Evolutionary conservation across 2,329 filamentous ascomycete species (phyloP), one percentile per base, ranked within the genome.

Genomic region (Penicillium nordicum): DNA sequence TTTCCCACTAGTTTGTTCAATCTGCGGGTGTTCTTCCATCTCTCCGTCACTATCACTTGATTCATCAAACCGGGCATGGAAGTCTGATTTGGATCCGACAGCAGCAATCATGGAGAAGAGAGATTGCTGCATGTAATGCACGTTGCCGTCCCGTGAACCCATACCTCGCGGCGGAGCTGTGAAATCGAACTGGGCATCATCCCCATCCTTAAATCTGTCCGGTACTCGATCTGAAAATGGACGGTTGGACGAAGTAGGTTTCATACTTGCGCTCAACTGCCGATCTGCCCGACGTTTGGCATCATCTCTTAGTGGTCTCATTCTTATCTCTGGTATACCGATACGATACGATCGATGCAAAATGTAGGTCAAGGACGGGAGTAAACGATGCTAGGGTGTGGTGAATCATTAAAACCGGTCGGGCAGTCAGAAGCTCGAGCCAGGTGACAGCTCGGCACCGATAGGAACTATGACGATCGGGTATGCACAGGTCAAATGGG

Each of bases 101-200:
- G 91, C 90, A 7, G 92, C 90, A 63, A 97, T 92, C 76, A 97
- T 84, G 52, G 91, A 92, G 72, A 97, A 96, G 53, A 97, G 87
- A 62, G 90, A 95, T 79, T 96, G 92, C 74, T 96, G 94, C 86
- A 96, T 90, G 68, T 92, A 90, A 58, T 80, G 76, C 46, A 78
- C 70, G 42, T 78, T 75, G 50, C 75, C 71, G 55, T 75, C 75
- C 36, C 69, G 67, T n/a, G 73, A 72, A 14, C 64, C 64, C 50
- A 61, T 61, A 40, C 64, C 68, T 34, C 62, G 67, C n/a, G 78
- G 80, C 2, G 82, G 79, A 49, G 82, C 82, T 14, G 82, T 83
- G 58, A 83, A 82, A 69, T 87, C 85, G 38, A 85, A 80, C 18
- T 87, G 78, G 5, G 79, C 80, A 72, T 86, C 84, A 58, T 82